Conservation (phyloP, 345 rosid species). For the Mangifera indica region DNA sequence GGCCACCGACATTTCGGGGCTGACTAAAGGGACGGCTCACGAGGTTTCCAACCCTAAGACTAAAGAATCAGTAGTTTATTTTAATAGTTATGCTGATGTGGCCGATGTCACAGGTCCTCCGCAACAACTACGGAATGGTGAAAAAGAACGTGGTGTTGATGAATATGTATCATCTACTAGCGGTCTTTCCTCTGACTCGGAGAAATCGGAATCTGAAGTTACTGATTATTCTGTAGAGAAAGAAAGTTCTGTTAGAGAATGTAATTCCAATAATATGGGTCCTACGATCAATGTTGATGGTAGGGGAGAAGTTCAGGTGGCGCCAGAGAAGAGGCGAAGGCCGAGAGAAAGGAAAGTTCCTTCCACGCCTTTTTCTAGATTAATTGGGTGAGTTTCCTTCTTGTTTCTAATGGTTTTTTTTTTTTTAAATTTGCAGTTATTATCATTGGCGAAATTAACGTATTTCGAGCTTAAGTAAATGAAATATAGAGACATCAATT, state of each 20-base stretch:
- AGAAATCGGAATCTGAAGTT: slow-evolving; percentile 18
- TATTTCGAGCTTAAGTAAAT: no score
- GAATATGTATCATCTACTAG: slow-evolving; percentile 1
- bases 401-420: neutral
- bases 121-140: neutral
- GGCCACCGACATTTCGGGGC: slow-evolving; percentile 78
- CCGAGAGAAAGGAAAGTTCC: slow-evolving; percentile 92
- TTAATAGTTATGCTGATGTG: slow-evolving; percentile 24
- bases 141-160: neutral
- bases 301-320: slow-evolving; percentile 16
- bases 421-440: neutral
- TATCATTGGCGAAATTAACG: no score
- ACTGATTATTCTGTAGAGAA: slow-evolving; percentile 22
- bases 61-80: slow-evolving; percentile 64
- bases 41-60: slow-evolving; percentile 45
- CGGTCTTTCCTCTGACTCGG: neutral
- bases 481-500: neutral
- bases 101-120: neutral
- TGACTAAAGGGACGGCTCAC: slow-evolving; percentile 68
- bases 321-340: slow-evolving; percentile 55
- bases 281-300: slow-evolving; percentile 23
- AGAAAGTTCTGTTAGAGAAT: slow-evolving; percentile 22
- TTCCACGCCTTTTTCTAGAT: slow-evolving; percentile 83
- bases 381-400: slow-evolving; percentile 59
- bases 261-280: slow-evolving; percentile 22